phyloP scores from a whole-genome alignment of 176 grass and related monocot species.

The Lolium perenne region DNA sequence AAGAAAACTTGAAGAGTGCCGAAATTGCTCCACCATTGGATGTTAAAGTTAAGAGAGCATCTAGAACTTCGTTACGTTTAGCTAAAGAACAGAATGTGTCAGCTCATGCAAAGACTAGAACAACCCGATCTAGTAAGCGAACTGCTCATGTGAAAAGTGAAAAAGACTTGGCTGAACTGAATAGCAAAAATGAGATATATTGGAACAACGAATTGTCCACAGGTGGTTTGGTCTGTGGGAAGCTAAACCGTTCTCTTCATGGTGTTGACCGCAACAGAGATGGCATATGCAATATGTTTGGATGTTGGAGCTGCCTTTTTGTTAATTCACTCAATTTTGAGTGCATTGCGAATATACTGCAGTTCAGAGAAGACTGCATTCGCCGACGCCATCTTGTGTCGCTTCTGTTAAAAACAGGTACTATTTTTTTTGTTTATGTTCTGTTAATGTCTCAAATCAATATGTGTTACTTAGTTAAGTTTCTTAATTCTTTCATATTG shows the following conservation, averaged over 20 bases:
- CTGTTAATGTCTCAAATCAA: slow-evolving; percentile 35
- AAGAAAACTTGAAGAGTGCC: slow-evolving; percentile 17
- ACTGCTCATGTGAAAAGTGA: slow-evolving; percentile 30
- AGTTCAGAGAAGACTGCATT: slow-evolving; percentile 57
- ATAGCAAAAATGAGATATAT: slow-evolving; percentile 29
- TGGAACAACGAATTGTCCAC: slow-evolving; percentile 12
- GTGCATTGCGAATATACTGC: slow-evolving; percentile 62
- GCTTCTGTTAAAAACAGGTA: slow-evolving; percentile 88
- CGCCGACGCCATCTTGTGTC: slow-evolving; percentile 48
- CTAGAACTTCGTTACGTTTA: slow-evolving; percentile 39
- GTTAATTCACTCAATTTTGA: slow-evolving; percentile 53
- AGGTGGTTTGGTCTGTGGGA: slow-evolving; percentile 30
- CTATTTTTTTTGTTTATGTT: slow-evolving; percentile 16
- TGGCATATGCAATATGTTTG: slow-evolving; percentile 47
- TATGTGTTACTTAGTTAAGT: slow-evolving; percentile 21
- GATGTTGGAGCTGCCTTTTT: slow-evolving; percentile 77
- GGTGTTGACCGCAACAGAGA: slow-evolving; percentile 29
- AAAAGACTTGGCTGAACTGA: slow-evolving; percentile 37
- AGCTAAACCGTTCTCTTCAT: slow-evolving; percentile 15
- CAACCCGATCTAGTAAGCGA: slow-evolving; percentile 42
- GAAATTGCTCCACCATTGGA: slow-evolving; percentile 37
- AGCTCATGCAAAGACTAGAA: slow-evolving; percentile 46
- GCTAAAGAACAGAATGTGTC: slow-evolving; percentile 42
- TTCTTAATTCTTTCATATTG: slow-evolving; percentile 25
- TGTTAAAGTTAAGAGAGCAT: slow-evolving; percentile 47